A percentile compares a stretch with the other conserved stretches of the same genome.
These are phyloP conservation scores for Voacanga thouarsii DNA, from an alignment of 257 asterid species.

Conservation along the genomic window DNA sequence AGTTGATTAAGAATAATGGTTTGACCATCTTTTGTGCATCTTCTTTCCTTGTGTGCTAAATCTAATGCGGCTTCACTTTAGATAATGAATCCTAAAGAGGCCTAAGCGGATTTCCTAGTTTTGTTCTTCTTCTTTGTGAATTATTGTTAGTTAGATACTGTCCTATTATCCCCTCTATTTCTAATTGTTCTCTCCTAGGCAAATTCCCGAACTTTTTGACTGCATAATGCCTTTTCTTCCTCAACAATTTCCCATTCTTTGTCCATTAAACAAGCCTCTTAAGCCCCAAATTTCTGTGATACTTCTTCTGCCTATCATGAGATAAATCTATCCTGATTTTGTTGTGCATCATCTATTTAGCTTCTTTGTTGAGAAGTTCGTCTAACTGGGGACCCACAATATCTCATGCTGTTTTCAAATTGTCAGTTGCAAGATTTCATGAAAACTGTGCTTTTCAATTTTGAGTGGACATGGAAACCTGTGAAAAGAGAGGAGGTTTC, in stretches of 20 bases:
- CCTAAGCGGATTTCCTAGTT: too few species aligned
- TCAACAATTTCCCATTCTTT: neutral
- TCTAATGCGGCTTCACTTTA: too few species aligned
- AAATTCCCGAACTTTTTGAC: neutral
- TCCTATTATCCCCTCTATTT: neutral
- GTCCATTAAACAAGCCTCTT: neutral
- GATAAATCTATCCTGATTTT: neutral
- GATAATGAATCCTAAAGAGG: too few species aligned
- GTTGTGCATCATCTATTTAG: neutral
- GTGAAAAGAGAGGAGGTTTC: neutral
- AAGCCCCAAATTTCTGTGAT: neutral
- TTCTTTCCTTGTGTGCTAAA: too few species aligned
- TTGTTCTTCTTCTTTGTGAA: neutral
- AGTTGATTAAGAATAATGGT: too few species aligned
- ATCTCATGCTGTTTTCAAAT: neutral
- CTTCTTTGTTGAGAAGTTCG: neutral
- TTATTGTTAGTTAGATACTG: neutral
- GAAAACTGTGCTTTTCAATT: neutral
- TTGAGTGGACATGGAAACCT: neutral
- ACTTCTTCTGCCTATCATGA: neutral
- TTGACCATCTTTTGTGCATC: too few species aligned
- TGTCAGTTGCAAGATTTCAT: neutral
- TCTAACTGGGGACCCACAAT: neutral
- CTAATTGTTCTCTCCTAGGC: neutral
- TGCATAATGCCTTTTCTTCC: neutral